Conservation (phyloP, 495 filamentous ascomycete genomes). For the Penicillium simplicissimum region DNA sequence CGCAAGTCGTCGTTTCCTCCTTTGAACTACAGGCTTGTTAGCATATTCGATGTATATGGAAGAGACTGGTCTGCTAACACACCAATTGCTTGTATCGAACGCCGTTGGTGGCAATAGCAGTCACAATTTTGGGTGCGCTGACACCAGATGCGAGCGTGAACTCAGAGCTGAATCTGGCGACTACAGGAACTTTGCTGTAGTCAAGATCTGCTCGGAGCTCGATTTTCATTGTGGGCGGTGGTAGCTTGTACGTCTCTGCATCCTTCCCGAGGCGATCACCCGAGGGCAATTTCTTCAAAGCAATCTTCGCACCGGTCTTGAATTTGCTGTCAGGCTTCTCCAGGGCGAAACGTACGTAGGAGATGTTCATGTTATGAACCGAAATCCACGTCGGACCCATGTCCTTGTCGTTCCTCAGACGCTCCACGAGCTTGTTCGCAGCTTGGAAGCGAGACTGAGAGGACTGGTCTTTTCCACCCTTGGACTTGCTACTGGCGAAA, state of each 20-base stretch:
- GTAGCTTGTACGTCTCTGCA: slow-evolving; percentile 62
- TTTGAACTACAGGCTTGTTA: slow-evolving; percentile 63
- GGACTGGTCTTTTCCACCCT: slow-evolving; percentile 66
- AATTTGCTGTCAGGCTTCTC: slow-evolving; percentile 60
- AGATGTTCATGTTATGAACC: slow-evolving; percentile 69
- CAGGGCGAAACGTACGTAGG: slow-evolving; percentile 71
- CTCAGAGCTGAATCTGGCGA: slow-evolving; percentile 64
- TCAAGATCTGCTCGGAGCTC: slow-evolving; percentile 69
- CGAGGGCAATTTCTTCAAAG: slow-evolving; percentile 57
- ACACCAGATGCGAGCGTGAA: slow-evolving; percentile 88
- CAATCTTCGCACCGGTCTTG: slow-evolving; percentile 65
- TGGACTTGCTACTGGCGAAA: slow-evolving; percentile 72
- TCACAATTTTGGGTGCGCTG: slow-evolving; percentile 89
- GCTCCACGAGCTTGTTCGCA: slow-evolving; percentile 62
- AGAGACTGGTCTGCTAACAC: slow-evolving; percentile 22
- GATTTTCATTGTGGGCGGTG: slow-evolving; percentile 88
- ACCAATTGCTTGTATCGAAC: slow-evolving; percentile 80
- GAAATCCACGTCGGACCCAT: slow-evolving; percentile 57
- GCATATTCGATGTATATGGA: not conserved
- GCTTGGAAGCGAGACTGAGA: slow-evolving; percentile 71
- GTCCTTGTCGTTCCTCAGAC: slow-evolving; percentile 53
- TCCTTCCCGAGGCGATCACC: slow-evolving; percentile 58
- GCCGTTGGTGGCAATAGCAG: slow-evolving; percentile 74
- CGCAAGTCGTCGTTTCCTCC: slow-evolving; percentile 91
- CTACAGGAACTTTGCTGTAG: slow-evolving; percentile 72